phyloP scores from a whole-genome alignment of 2,329 filamentous ascomycete genomes.

The Penicillium janthinellum region DNA sequence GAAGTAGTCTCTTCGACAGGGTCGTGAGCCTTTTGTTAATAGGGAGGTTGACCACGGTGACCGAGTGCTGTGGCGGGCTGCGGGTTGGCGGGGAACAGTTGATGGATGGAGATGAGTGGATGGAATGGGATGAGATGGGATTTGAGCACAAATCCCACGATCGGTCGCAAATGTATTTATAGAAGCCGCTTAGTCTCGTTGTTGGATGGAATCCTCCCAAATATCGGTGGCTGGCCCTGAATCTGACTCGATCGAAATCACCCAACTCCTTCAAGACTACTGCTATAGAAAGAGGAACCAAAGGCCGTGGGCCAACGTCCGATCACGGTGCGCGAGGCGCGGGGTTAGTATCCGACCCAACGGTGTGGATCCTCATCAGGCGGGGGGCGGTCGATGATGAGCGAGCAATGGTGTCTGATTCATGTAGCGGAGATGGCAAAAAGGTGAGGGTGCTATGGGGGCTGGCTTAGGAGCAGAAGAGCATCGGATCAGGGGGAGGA shows the following conservation, averaged over 20 bases:
- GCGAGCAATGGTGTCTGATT: neutral
- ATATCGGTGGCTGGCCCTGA: constrained; percentile 12
- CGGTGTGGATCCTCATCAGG: constrained; percentile 13
- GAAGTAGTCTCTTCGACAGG: neutral
- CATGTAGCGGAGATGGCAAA: neutral
- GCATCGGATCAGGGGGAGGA: neutral
- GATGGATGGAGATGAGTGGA: constrained; percentile 2
- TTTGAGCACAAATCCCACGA: constrained; percentile 1
- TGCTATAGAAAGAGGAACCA: neutral
- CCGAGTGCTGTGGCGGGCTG: constrained; percentile 2
- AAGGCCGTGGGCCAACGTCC: constrained; percentile 8
- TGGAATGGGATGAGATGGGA: neutral
- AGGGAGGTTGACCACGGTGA: neutral
- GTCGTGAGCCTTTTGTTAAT: neutral
- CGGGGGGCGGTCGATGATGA: neutral
- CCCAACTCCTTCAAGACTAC: neutral
- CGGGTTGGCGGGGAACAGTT: constrained; percentile 1
- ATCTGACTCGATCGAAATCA: constrained; percentile 1
- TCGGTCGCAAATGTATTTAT: constrained; percentile 18
- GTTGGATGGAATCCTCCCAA: neutral
- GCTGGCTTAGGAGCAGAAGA: neutral
- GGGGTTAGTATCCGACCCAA: constrained; percentile 12
- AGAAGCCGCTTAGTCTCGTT: constrained; percentile 15
- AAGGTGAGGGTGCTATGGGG: neutral
- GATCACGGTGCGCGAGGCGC: constrained; percentile 13